These are phyloP conservation scores for Malania oleifera DNA, from an alignment of 164 flowering plant genomes.

Conservation along the genomic window DNA sequence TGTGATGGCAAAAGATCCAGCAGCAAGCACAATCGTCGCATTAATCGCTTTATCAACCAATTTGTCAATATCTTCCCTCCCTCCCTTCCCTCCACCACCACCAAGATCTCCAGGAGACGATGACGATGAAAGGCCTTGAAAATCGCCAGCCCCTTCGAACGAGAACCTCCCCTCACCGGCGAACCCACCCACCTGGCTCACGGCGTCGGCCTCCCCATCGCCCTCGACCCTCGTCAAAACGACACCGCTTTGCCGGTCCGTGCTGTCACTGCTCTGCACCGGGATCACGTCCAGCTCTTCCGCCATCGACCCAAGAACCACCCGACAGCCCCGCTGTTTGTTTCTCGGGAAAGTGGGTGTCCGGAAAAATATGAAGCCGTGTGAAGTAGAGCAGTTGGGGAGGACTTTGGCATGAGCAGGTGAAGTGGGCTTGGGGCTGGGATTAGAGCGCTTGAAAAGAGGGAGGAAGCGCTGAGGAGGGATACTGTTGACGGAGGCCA, in stretches of 20 bases:
- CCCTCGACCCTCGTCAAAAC: conserved; percentile 29
- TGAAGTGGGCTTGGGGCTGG: conserved; percentile 16
- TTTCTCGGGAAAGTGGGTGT: conserved; percentile 16
- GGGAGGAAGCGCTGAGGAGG: conserved; percentile 33
- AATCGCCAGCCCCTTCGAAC: conserved; percentile 46
- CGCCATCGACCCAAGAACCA: conserved; percentile 15
- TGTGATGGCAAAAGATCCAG: conserved; percentile 67
- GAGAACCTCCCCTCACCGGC: conserved; percentile 52
- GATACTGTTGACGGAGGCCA: conserved; percentile 41
- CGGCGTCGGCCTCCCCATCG: conserved; percentile 23
- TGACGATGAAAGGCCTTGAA: conserved; percentile 32
- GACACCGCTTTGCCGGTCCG: conserved; percentile 55
- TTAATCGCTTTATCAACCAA: conserved; percentile 70
- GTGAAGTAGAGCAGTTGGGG: neutral
- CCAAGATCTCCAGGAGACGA: conserved; percentile 22
- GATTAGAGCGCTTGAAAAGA: conserved; percentile 17
- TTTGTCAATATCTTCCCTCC: conserved; percentile 33
- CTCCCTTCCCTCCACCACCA: conserved; percentile 13
- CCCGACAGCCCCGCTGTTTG: conserved; percentile 9
- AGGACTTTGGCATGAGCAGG: conserved; percentile 4
- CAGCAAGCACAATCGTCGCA: conserved; percentile 78
- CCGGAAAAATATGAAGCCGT: conserved; percentile 2
- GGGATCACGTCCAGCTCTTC: conserved; percentile 68
- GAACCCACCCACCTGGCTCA: conserved; percentile 44
- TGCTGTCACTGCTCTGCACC: conserved; percentile 49